These are phyloP conservation scores for Castanospermum australe DNA, from an alignment of 306 rosid genomes.

Conservation along the genomic window DNA sequence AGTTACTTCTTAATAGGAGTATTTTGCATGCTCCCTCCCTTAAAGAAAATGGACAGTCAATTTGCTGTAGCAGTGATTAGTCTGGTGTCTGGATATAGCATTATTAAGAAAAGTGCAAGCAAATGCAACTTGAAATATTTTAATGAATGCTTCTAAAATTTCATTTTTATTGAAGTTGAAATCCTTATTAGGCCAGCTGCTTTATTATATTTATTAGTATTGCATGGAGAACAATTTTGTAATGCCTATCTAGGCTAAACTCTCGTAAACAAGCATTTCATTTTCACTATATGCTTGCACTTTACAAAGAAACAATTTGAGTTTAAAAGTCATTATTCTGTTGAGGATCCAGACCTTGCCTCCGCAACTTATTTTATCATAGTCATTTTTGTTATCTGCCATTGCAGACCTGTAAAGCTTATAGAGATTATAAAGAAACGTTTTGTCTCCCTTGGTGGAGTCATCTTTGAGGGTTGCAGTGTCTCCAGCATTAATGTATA, in stretches of 20 bases:
- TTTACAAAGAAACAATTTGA: neutral
- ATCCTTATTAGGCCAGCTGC: neutral
- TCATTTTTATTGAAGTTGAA: neutral
- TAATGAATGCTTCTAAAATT: neutral
- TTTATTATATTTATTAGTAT: neutral
- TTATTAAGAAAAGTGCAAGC: neutral
- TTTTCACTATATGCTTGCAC: neutral
- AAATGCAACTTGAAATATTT: neutral
- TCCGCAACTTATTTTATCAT: neutral
- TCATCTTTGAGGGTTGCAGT: constrained; percentile 63
- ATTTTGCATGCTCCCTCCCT: neutral
- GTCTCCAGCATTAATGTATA: constrained; percentile 62
- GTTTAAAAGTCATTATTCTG: neutral
- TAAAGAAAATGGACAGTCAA: neutral
- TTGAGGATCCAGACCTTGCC: constrained; percentile 6
- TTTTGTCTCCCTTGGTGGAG: constrained; percentile 80
- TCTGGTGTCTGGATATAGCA: neutral
- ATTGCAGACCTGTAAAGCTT: constrained; percentile 74
- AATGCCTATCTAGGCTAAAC: neutral
- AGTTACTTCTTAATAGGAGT: neutral
- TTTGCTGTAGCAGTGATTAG: neutral
- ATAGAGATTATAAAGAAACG: constrained; percentile 81
- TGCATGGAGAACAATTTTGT: neutral
- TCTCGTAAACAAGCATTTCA: neutral
- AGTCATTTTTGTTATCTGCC: constrained; percentile 12